A percentile compares a stretch with the other conserved stretches of the same genome.
phyloP scores from a whole-genome alignment of 257 asterid genomes.

The Solanum pennellii region DNA sequence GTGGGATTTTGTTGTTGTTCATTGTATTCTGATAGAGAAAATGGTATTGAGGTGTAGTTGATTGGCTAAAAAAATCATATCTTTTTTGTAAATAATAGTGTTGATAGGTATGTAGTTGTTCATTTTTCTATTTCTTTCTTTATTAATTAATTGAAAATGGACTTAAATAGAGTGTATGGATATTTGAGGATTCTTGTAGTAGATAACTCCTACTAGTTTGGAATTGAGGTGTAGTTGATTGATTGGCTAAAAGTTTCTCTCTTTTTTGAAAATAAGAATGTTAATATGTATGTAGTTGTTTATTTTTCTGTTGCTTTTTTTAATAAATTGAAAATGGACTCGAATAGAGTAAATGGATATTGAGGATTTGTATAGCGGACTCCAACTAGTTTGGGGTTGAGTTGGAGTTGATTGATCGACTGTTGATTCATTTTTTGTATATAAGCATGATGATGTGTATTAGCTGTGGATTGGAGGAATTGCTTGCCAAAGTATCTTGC shows the following conservation, averaged over 20 bases:
- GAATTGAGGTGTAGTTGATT: too few species aligned
- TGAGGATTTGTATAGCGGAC: neutral
- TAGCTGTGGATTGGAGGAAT: neutral
- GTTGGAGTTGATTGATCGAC: neutral
- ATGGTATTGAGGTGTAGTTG: neutral
- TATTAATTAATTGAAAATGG: neutral
- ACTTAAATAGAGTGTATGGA: neutral
- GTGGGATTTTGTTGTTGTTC: neutral
- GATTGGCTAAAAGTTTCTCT: too few species aligned
- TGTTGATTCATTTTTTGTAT: neutral
- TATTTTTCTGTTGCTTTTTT: too few species aligned
- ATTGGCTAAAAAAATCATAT: neutral
- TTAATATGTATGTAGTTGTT: too few species aligned
- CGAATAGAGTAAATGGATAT: neutral
- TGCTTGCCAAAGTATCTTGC: neutral
- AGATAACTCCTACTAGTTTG: too few species aligned
- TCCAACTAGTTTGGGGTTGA: neutral
- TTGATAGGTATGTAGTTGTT: neutral
- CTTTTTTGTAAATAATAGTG: neutral
- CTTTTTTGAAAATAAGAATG: too few species aligned
- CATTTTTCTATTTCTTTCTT: neutral
- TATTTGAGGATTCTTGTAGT: neutral
- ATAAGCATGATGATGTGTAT: neutral
- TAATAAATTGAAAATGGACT: neutral
- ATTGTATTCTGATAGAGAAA: neutral